phyloP scores from a whole-genome alignment of 2,329 filamentous ascomycete species.

The Fusarium agapanthi region DNA sequence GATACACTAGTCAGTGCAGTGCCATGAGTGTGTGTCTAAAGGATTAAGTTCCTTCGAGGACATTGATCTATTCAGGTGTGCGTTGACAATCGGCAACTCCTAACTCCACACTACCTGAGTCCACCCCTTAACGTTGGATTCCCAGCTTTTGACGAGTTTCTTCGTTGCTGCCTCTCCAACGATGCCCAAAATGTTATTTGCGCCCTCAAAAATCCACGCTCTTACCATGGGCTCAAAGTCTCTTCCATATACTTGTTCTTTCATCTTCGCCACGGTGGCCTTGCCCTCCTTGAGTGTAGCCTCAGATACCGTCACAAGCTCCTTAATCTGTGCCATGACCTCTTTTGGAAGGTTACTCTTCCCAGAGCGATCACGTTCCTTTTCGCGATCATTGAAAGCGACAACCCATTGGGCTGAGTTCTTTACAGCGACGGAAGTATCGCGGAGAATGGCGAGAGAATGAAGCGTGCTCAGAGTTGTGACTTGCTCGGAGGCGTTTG shows the following conservation, averaged over 20 bases:
- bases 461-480: slow-evolving; percentile 48
- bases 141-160: slow-evolving; percentile 48
- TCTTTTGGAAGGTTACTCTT: slow-evolving; percentile 52
- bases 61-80: neutral
- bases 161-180: slow-evolving; percentile 40
- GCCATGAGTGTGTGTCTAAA: neutral
- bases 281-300: slow-evolving; percentile 47
- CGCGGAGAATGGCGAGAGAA: slow-evolving; percentile 49
- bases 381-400: slow-evolving; percentile 50
- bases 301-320: slow-evolving; percentile 44
- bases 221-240: slow-evolving; percentile 41
- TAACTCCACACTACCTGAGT: slow-evolving; percentile 47
- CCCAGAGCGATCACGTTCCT: slow-evolving; percentile 51
- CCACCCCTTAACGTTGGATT: slow-evolving; percentile 48
- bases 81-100: neutral
- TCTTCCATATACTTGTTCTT: slow-evolving; percentile 40
- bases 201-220: slow-evolving; percentile 44
- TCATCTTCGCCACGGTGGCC: slow-evolving; percentile 41
- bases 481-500: slow-evolving; percentile 29
- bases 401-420: slow-evolving; percentile 48
- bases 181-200: slow-evolving; percentile 32
- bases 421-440: slow-evolving; percentile 48
- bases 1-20: neutral
- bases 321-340: slow-evolving; percentile 47
- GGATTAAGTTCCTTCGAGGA: neutral